Evolutionary conservation across 371 early-diverging fungal genomes (phyloP), one percentile per base, ranked within the genome.

Genomic region (Syncephalastrum sp.): DNA sequence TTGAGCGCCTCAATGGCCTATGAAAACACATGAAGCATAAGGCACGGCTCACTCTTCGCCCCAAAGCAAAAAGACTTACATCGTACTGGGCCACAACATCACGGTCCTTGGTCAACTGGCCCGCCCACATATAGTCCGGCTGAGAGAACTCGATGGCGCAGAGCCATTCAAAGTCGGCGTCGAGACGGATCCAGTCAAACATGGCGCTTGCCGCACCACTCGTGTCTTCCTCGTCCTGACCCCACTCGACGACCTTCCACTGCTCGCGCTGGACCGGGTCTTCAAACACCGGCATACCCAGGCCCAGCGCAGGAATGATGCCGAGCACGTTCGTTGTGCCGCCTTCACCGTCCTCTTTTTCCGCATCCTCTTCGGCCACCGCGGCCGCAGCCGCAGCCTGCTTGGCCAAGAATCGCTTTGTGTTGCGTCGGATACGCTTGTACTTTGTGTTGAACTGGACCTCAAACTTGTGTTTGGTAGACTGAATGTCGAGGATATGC

Each of bases 61-160:
- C 4, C 14, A 3, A 17, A 50, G 43, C 7, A 10, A 47, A 47
- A 19, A 17, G 13, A 4, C 47, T 46, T 56, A 64, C 78, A 52
- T 99, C 99, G 56, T 90, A 85, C 63, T 99, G 99, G 8, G 98
- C 97, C 5, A 92, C 87, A 4, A 99, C 95, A 72, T 98, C 97
- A 50, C 93, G 83, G 65, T 99, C 99, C 60, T 93, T 89, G 21
- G 89, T 86, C 51, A 99, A 75, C 69, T 96, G 96, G 15, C 94
- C 91, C 12, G 91, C 91, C 94, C 96, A 97, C 97, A 98, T 98
- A 61, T 90, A 94, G 59, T 94, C 97, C 0, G 93, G 87, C 72
- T 98, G 99, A 54, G 91, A 88, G 56, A 97, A 93, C 13, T 84
- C 82, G 57, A 94, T 87, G 8, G 84, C 65, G 65, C 94, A 93